phyloP scores from a whole-genome alignment of 345 rosid species.

The Corchorus capsularis region DNA sequence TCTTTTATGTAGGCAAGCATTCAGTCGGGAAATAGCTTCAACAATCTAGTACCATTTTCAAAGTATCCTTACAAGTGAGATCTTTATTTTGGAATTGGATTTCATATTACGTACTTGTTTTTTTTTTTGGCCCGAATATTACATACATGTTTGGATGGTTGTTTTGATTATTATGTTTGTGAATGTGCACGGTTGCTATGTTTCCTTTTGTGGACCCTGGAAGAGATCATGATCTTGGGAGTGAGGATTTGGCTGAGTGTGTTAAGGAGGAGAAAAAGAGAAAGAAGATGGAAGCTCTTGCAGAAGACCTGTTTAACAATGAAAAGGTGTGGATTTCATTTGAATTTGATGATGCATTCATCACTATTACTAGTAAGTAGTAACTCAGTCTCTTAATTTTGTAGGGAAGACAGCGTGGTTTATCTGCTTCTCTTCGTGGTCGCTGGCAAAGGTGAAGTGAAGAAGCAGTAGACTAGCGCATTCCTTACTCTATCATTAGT shows the following conservation, averaged over 20 bases:
- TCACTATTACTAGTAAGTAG: not conserved
- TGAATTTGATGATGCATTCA: not conserved
- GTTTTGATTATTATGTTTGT: not conserved
- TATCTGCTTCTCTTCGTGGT: conserved; percentile 54
- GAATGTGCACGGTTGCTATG: not conserved
- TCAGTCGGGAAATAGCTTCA: conserved; percentile 87
- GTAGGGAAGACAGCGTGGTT: conserved; percentile 70
- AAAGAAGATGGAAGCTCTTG: conserved; percentile 84
- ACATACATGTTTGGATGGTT: not conserved
- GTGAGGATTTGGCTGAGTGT: conserved; percentile 48
- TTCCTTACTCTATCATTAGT: not conserved
- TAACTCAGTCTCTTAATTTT: conserved; percentile 20
- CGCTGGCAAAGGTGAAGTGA: conserved; percentile 30
- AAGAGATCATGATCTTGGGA: conserved; percentile 57
- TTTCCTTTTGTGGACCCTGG: conserved; percentile 38
- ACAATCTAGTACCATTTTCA: conserved; percentile 79
- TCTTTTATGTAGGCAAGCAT: conserved; percentile 43
- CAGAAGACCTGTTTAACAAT: conserved; percentile 77
- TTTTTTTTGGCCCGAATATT: not conserved
- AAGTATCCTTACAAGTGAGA: conserved; percentile 82
- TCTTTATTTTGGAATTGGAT: conserved; percentile 12
- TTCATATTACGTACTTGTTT: not conserved
- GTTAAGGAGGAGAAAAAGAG: conserved; percentile 82
- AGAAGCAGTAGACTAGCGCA: not conserved
- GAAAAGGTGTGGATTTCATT: conserved; percentile 56